Percentiles rank a stretch among this genome's conserved stretches.
phyloP scores from a whole-genome alignment of 2,329 filamentous ascomycete species.

The Juglanconis oblonga region DNA sequence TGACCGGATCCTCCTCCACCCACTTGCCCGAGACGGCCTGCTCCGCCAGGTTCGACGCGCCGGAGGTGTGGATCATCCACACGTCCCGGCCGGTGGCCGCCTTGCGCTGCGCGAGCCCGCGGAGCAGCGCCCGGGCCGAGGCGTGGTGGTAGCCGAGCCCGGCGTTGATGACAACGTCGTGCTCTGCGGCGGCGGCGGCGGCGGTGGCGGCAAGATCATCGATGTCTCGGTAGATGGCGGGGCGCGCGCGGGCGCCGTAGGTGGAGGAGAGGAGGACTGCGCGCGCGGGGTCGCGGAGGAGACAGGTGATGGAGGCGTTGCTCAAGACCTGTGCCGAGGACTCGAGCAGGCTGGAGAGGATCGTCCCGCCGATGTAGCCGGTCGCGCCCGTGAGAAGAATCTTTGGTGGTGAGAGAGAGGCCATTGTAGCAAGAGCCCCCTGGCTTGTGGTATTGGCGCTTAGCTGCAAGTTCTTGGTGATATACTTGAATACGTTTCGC shows the following conservation, averaged over 20 bases:
- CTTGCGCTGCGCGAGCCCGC: slow-evolving; percentile 34
- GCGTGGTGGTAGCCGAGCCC: slow-evolving; percentile 36
- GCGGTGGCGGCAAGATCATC: slow-evolving; percentile 23
- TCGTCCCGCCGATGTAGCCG: slow-evolving; percentile 29
- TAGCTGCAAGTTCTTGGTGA: too few relatives aligned
- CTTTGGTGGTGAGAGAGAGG: slow-evolving; percentile 5
- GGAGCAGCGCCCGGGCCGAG: slow-evolving; percentile 38
- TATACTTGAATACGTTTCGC: too few relatives aligned
- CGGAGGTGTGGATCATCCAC: slow-evolving; percentile 32
- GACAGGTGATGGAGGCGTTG: slow-evolving; percentile 19
- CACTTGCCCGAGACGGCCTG: slow-evolving; percentile 27
- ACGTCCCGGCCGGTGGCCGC: slow-evolving; percentile 22
- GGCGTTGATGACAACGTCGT: slow-evolving; percentile 41
- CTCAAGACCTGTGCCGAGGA: slow-evolving; percentile 21
- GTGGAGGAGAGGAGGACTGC: not conserved
- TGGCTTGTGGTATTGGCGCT: too few relatives aligned
- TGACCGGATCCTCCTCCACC: slow-evolving; percentile 38
- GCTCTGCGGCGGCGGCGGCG: slow-evolving; percentile 22
- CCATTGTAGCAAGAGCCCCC: not conserved
- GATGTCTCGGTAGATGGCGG: slow-evolving; percentile 24
- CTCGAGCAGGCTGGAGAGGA: slow-evolving; percentile 22
- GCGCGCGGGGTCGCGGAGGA: slow-evolving; percentile 22
- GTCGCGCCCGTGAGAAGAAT: slow-evolving; percentile 28
- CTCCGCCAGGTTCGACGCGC: slow-evolving; percentile 40
- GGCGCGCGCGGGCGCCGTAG: slow-evolving; percentile 20